phyloP scores from a whole-genome alignment of 441 rosid genomes.

The Erodium moschatum region DNA sequence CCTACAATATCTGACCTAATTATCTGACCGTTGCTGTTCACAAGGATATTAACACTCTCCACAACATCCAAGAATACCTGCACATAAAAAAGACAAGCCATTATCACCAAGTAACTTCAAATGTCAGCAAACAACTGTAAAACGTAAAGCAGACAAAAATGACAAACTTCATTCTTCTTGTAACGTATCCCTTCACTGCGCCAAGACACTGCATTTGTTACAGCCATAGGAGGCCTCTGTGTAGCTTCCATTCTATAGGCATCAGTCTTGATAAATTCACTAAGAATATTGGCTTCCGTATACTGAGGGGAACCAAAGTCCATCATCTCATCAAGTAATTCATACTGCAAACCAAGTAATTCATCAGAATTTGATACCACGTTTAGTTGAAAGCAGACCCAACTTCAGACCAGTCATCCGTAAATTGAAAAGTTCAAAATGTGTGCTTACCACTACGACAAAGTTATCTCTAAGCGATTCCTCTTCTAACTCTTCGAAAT shows the following conservation, averaged over 20 bases:
- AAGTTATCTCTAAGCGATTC: constrained; percentile 96
- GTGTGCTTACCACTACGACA: constrained; percentile 76
- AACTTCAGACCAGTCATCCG: background rate
- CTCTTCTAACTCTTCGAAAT: constrained; percentile 92
- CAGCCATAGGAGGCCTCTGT: constrained; percentile 98
- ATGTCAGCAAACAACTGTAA: constrained; percentile 14
- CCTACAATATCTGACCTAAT: constrained; percentile 96
- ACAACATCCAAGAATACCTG: constrained; percentile 97
- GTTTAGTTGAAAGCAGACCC: background rate
- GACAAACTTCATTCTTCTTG: constrained; percentile 86
- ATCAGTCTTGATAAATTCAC: constrained; percentile 97
- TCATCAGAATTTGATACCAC: background rate
- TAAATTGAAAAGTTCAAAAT: constrained; percentile 9
- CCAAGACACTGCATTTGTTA: constrained; percentile 97
- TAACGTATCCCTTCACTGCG: constrained; percentile 88
- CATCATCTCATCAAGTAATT: constrained; percentile 99
- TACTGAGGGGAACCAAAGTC: constrained; percentile 96
- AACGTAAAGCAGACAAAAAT: constrained; percentile 8
- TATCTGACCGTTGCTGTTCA: constrained; percentile 94
- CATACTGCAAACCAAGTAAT: constrained; percentile 44
- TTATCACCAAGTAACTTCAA: constrained; percentile 19
- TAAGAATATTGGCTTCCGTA: constrained; percentile 85
- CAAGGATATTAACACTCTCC: constrained; percentile 92
- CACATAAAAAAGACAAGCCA: constrained; percentile 4
- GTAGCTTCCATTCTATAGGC: constrained; percentile 98